These are phyloP conservation scores for Suhomyces kunorum DNA, from an alignment of 1,139 yeast species.

Conservation along the genomic window DNA sequence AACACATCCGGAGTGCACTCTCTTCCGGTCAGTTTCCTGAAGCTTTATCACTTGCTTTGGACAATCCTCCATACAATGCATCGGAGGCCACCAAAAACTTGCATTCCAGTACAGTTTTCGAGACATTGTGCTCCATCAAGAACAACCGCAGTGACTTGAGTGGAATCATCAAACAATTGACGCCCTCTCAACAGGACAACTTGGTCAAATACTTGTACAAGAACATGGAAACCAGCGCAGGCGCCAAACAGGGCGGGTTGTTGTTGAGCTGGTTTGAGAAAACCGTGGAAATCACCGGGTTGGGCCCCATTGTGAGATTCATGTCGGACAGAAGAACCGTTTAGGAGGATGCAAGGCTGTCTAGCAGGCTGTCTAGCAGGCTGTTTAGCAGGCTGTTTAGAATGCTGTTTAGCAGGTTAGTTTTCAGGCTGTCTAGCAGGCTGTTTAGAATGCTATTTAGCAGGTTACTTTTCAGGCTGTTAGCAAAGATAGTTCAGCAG, in stretches of 20 bases:
- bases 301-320: slow-evolving; percentile 85
- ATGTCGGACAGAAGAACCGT: slow-evolving; percentile 84
- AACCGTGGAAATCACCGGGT: slow-evolving; percentile 78
- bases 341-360: slow-evolving; percentile 22
- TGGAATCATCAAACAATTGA: slow-evolving; percentile 57
- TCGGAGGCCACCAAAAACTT: slow-evolving; percentile 54
- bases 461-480: no score
- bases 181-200: slow-evolving; percentile 68
- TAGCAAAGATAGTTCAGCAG: no score
- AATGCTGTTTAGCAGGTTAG: no score
- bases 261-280: slow-evolving; percentile 92
- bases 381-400: no score
- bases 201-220: slow-evolving; percentile 84
- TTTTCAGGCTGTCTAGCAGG: no score
- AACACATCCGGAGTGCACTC: slow-evolving; percentile 61
- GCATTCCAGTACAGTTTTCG: slow-evolving; percentile 63
- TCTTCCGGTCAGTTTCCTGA: slow-evolving; percentile 72
- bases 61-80: slow-evolving; percentile 82
- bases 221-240: slow-evolving; percentile 75
- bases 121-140: slow-evolving; percentile 71
- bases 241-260: slow-evolving; percentile 85
- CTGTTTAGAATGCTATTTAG: no score
- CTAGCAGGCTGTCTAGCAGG: slow-evolving; percentile 2
- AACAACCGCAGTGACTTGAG: slow-evolving; percentile 63
- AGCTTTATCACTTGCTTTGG: slow-evolving; percentile 65